Evolutionary conservation across 73 alveolate species (phyloP).

Genomic region (Tetrahymena thermophila): DNA sequence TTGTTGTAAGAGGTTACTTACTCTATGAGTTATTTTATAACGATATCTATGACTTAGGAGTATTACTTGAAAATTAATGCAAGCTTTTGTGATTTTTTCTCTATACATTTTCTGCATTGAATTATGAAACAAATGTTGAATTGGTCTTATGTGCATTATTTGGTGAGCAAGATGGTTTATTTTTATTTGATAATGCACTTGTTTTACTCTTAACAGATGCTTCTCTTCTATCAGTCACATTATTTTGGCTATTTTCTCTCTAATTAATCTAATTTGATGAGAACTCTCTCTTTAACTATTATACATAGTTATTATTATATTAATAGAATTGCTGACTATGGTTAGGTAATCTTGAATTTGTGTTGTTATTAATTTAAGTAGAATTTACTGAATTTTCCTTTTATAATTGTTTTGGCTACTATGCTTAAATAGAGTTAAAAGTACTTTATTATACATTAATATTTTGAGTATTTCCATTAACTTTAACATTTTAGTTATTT

Average conservation of each 20-base stretch:
- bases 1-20: not conserved
- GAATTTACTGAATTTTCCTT: not conserved
- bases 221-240: not conserved
- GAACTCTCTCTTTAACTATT: not conserved
- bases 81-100: not conserved
- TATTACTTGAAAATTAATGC: not conserved
- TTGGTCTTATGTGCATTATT: not conserved
- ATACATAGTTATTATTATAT: not conserved
- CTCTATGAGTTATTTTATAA: not conserved
- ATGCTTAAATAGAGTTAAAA: not conserved
- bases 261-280: not conserved
- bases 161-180: not conserved
- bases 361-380: too few species aligned
- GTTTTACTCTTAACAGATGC: not conserved
- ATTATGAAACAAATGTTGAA: not conserved
- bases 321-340: not conserved
- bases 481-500: too few species aligned
- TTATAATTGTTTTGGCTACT: not conserved
- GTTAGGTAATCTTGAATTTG: not conserved
- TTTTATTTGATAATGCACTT: not conserved
- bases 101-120: not conserved
- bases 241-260: not conserved
- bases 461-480: not conserved
- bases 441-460: not conserved
- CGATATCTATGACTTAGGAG: not conserved